Evolutionary conservation across 2,329 filamentous ascomycete genomes (phyloP).

Genomic region (Colletotrichum tropicale): DNA sequence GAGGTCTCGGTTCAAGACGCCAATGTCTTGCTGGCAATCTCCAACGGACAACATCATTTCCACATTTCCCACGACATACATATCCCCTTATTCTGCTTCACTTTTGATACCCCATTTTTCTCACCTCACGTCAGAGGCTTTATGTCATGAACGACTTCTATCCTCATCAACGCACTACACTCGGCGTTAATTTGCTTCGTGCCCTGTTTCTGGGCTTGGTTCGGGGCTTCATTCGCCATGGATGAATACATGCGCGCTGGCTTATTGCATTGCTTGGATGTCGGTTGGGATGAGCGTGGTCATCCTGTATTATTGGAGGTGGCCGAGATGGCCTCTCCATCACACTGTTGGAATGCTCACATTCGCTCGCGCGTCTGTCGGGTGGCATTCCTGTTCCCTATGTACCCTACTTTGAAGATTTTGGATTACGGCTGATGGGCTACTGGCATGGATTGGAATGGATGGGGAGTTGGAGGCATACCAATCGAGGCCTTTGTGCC

Average conservation of each 20-base stretch:
- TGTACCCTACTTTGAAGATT: not conserved
- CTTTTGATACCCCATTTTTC: constrained; percentile 40
- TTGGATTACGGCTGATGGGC: not conserved
- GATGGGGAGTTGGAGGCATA: not conserved
- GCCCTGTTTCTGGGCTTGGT: not conserved
- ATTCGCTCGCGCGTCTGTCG: not conserved
- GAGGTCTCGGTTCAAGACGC: not conserved
- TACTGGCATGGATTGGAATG: not conserved
- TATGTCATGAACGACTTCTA: constrained; percentile 12
- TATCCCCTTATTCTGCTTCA: constrained; percentile 19
- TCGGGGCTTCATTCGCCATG: not conserved
- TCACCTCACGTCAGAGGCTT: constrained; percentile 8
- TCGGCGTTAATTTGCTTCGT: constrained; percentile 14
- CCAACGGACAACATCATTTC: constrained; percentile 8
- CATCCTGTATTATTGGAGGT: not conserved
- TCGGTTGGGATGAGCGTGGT: not conserved
- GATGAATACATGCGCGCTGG: not conserved
- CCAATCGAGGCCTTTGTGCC: not conserved
- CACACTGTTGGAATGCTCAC: not conserved
- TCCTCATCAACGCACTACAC: not conserved
- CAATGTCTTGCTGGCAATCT: not conserved
- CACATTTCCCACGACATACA: constrained; percentile 7
- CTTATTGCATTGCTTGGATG: not conserved
- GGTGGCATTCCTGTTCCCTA: not conserved
- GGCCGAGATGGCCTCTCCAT: not conserved